Base-by-base conservation (phyloP, 441 rosid species). In the Populus hybrid region DNA sequence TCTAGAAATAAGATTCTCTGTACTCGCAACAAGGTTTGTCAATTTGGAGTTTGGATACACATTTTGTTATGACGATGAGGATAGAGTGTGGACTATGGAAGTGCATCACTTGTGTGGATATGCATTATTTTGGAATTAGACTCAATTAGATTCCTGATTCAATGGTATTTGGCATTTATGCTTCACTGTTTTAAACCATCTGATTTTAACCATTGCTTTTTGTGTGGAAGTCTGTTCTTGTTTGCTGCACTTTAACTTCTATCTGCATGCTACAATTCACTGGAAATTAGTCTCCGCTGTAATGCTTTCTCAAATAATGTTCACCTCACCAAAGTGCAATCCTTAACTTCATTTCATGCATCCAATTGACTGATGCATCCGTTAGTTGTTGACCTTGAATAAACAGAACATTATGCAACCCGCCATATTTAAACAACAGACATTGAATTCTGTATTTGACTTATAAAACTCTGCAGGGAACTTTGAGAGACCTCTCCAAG, bases 401-500 rank as follows among this genome's bases (percentile, higher is more conserved):
- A 59, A n/a, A n/a, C 26, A n/a, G 24, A 59, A 59, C 24, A 59
- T 59, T 59, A 30, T 26, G 69, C 69, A 9, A 67, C n/a, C 36
- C 5, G 9, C 21, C 34, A 5, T 18, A 3, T 64, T 26, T 71
- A 28, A 59, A 61, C 16, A 10, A 70, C 9, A 26, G 70, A 5
- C 16, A 32, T 21, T 34, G 26, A 23, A 59, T 36, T 32, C 26
- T 20, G 38, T 35, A 32, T 73, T 46, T 57, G 53, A 57, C 26
- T n/a, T 69, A 71, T 73, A 70, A 57, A 78, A 69, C 68, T 69
- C 69, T 76, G 81, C 89, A 90, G 97, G 97, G 97, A 71, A 87
- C 91, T 53, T 70, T 90, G 75, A 85, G 94, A 83, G 97, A 90
- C 79, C 85, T 90, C 70, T 81, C 93, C 40, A 92, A 87, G 85